These are phyloP conservation scores for Apiospora koreana DNA, from an alignment of 2,329 filamentous ascomycete species.

Conservation along the genomic window DNA sequence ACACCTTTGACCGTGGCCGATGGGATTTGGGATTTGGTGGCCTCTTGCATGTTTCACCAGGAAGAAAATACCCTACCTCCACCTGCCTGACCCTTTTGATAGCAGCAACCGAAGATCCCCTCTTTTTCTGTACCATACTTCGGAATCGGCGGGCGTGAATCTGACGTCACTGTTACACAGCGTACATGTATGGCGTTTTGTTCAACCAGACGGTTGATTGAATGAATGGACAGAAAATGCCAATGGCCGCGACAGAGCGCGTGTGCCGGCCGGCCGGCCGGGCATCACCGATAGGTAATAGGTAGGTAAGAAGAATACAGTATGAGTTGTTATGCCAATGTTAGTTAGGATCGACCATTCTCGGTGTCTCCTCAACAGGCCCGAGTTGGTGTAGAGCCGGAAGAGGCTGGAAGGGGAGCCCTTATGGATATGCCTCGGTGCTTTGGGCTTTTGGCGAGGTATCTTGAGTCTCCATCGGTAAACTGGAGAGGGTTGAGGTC, in stretches of 20 bases:
- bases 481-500: slow-evolving; percentile 6
- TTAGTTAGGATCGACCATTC: background rate
- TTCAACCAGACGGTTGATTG: background rate
- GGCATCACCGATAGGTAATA: background rate
- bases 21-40: background rate
- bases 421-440: background rate
- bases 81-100: background rate
- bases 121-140: background rate
- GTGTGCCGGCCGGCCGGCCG: background rate
- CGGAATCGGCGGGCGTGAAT: background rate
- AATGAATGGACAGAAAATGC: background rate
- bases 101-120: background rate
- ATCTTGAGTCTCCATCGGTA: background rate
- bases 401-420: background rate
- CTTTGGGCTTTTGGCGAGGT: background rate
- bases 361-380: slow-evolving; percentile 1
- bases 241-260: background rate
- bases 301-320: background rate
- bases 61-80: background rate
- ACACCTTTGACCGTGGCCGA: background rate
- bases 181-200: background rate
- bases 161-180: background rate
- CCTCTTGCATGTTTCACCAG: background rate
- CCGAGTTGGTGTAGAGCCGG: background rate
- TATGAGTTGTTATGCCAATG: background rate